These are phyloP conservation scores for Fusarium sp. DNA, from an alignment of 2,329 filamentous ascomycete species.

Conservation along the genomic window DNA sequence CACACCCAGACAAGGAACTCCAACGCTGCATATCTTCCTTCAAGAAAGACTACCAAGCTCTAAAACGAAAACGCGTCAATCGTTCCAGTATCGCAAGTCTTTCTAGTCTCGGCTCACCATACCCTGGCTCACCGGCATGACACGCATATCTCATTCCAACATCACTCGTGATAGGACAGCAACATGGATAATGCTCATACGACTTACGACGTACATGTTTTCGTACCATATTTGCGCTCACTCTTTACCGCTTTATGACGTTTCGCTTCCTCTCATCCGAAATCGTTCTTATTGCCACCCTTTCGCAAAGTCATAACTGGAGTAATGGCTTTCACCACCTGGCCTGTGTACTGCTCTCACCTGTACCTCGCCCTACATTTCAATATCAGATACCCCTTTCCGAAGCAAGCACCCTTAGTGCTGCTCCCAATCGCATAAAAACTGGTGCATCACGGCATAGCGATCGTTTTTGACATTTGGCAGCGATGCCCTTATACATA, in stretches of 20 bases:
- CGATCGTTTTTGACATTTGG: constrained; percentile 33
- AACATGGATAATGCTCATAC: constrained; percentile 36
- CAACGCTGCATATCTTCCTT: constrained; percentile 70
- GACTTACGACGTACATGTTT: constrained; percentile 42
- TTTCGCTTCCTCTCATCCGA: constrained; percentile 25
- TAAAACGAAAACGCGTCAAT: constrained; percentile 62
- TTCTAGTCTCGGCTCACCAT: constrained; percentile 48
- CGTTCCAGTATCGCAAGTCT: constrained; percentile 51
- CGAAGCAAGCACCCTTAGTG: constrained; percentile 36
- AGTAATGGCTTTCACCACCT: constrained; percentile 9
- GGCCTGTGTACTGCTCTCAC: constrained; percentile 16
- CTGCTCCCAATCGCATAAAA: constrained; percentile 39
- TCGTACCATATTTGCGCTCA: constrained; percentile 27
- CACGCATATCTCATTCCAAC: constrained; percentile 1
- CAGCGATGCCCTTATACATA: constrained; percentile 22
- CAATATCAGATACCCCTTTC: constrained; percentile 40
- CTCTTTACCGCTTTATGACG: constrained; percentile 39
- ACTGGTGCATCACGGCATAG: constrained; percentile 37
- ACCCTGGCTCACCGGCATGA: constrained; percentile 45
- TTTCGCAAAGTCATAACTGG: constrained; percentile 11
- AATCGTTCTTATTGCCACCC: constrained; percentile 13
- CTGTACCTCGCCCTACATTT: constrained; percentile 17
- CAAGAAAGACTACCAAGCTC: constrained; percentile 68
- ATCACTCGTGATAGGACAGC: constrained; percentile 11
- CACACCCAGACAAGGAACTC: constrained; percentile 67